Evolutionary conservation across 352 stramenopile genomes (phyloP).

Genomic region (Phytopythium vexans): DNA sequence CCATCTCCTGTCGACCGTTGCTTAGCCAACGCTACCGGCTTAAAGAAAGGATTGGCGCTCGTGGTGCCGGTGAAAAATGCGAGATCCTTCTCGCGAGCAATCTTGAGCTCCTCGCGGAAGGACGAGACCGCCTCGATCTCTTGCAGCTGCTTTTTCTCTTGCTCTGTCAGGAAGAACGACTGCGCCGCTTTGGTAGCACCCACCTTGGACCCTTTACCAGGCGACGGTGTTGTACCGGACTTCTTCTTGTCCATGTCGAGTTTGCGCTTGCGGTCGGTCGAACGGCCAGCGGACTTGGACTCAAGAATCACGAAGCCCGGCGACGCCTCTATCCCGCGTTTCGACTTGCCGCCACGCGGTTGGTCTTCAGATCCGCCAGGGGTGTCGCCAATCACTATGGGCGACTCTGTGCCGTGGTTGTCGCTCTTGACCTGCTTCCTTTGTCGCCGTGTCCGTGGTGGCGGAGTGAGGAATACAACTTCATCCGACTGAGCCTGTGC

Average conservation of each 20-base stretch:
- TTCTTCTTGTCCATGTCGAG: slow-evolving; percentile 64
- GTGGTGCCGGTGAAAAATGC: slow-evolving; percentile 61
- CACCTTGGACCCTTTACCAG: slow-evolving; percentile 14
- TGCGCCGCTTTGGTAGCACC: slow-evolving; percentile 19
- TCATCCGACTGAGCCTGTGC: slow-evolving; percentile 22
- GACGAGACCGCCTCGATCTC: slow-evolving; percentile 63
- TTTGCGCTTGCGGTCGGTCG: slow-evolving; percentile 46
- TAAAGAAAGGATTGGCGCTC: slow-evolving; percentile 66
- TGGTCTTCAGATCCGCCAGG: neutral
- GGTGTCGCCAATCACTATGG: slow-evolving; percentile 1
- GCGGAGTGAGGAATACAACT: slow-evolving; percentile 28
- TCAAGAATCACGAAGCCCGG: neutral
- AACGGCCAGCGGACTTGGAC: neutral
- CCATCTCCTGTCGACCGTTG: slow-evolving; percentile 17
- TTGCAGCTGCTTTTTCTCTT: slow-evolving; percentile 64
- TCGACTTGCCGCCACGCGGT: slow-evolving; percentile 3
- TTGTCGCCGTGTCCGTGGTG: slow-evolving; percentile 14
- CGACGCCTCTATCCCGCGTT: neutral
- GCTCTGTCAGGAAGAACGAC: slow-evolving; percentile 66
- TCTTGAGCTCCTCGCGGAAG: slow-evolving; percentile 60
- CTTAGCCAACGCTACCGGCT: slow-evolving; percentile 18
- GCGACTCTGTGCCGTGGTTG: neutral
- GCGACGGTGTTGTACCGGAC: slow-evolving; percentile 1
- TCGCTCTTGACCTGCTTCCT: slow-evolving; percentile 1
- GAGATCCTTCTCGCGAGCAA: slow-evolving; percentile 65